Evolutionary conservation across 441 rosid species (phyloP), one percentile per base, ranked within the genome.

Genomic region (Gossypium davidsonii): DNA sequence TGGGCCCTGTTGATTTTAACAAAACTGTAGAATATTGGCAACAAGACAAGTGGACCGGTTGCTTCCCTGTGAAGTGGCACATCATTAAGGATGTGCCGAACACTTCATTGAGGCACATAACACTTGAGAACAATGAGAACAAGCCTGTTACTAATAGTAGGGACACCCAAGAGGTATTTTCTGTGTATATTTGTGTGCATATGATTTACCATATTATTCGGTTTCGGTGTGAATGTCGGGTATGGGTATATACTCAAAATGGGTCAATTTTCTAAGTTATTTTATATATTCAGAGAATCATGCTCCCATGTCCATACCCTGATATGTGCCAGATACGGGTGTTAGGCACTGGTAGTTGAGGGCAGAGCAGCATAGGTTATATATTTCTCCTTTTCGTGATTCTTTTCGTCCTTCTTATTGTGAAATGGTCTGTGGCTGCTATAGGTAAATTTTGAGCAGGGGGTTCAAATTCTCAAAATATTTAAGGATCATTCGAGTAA

Each of bases 101-200:
- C 77, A 81, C 86, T 79, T 78, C 75, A 11, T 66, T 90, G 82
- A 86, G 89, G 77, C 92, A 90, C 70, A 82, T 90, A 61, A 83
- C 79, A 2, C 88, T 90, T 25, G 88, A 78, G 44, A 85, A 84
- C 70, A 90, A 90, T 52, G 92, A 90, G 76, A 87, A 88, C 86
- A 90, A 90, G 74, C 92, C 95, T 20, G 95, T 90, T 44, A 90
- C 95, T 3, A 87, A 90, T 77, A 90, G 95, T 76, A 81, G 92
- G 83, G 95, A 90, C 78, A 85, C 95, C 7, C 95, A 90, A 72
- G 94, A 90, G 92, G 94, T 90, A 80, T n/a, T 67, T 39, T 53
- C 8, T 17, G 3, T 42, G 2, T 31, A 2, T 31, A 44, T 2
- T 4, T 46, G 18, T 1, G 15, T 14, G 53, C n/a, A 31, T 31